Conservation (phyloP, 2,329 filamentous ascomycete genomes). For the Ceratocystis variospora region DNA sequence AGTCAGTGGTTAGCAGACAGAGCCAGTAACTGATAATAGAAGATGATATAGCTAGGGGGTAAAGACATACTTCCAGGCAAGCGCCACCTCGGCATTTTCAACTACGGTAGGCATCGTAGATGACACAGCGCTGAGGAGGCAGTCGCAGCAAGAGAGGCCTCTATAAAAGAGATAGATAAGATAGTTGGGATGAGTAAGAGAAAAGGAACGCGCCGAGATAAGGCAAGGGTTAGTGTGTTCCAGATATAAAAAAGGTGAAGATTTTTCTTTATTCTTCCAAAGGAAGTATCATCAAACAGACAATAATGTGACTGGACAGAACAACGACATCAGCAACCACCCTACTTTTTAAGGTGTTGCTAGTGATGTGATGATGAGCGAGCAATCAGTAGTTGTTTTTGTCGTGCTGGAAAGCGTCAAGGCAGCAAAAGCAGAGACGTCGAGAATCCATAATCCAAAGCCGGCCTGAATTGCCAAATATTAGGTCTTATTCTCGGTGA, state of each 20-base stretch:
- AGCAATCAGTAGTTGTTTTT: slow-evolving; percentile 10
- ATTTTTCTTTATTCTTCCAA: slow-evolving; percentile 2
- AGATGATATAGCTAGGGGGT: not conserved
- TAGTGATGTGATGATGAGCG: not conserved
- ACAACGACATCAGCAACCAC: slow-evolving; percentile 1
- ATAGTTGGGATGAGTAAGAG: not conserved
- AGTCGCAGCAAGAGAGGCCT: not conserved
- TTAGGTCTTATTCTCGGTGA: slow-evolving; percentile 9
- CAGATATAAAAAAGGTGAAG: not conserved
- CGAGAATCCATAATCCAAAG: slow-evolving; percentile 19
- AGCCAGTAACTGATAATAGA: not conserved
- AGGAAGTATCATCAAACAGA: slow-evolving; percentile 1
- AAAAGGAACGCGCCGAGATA: not conserved
- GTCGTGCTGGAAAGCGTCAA: slow-evolving; percentile 14
- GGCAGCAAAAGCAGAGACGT: slow-evolving; percentile 16
- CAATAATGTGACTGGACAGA: not conserved
- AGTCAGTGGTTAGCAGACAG: slow-evolving; percentile 1
- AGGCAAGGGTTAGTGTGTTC: not conserved
- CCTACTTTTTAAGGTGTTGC: not conserved
- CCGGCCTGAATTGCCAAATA: slow-evolving; percentile 15
- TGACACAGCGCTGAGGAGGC: not conserved
- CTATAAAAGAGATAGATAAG: not conserved
- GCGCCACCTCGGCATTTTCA: slow-evolving; percentile 17
- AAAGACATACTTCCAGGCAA: slow-evolving; percentile 20
- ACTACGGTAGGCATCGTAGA: slow-evolving; percentile 15